Base-by-base conservation (phyloP, 805 yeast genomes). In the Peterozyma toletana region DNA sequence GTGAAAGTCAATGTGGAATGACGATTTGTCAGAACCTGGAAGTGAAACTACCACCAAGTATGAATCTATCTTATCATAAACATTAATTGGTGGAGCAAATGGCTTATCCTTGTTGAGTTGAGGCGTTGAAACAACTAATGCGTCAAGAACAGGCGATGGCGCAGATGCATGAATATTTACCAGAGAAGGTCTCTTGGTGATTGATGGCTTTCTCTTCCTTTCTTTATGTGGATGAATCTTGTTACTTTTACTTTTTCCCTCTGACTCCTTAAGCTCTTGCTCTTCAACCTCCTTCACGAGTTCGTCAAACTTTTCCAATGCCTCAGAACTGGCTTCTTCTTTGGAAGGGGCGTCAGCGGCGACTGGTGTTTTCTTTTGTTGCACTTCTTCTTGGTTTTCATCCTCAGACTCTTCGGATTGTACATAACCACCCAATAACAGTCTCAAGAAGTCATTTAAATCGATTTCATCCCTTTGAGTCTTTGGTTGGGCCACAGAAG, bases 21-120 rank as follows among this genome's bases (percentile, higher is more conserved):
- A 68, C 35, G 70, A 68, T 17, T 75, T 70, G 30, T 67, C 63
- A 2, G 80, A 80, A 39, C 85, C 85, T n/a, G 85, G 78, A 21
- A 79, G 55, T 3, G 82, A 73, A 11, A 78, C 55, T 1, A 72
- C 73, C 11, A 77, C 68, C 13, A 67, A 54, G 49, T 77, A 79
- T 14, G 62, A 58, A 14, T 65, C 65, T 1, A 66, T 64, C 40
- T 66, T 62, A 47, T 78, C 80, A 50, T 77, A 78, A n/a, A 78
- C 71, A 49, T 78, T 80, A 3, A 78, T 62, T 44, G 75, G 73
- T 18, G 85, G 84, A 10, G 82, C 73, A 48, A 75, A 76, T 49
- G 81, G 80, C 38, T 71, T 47, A 15, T 62, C 58, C 27, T 63
- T 46, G 34, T 65, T 61, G 10, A 60, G 48, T 48, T 69, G 71